These are phyloP conservation scores for Hibiscus syriacus DNA, from an alignment of 345 rosid genomes.

Conservation along the genomic window DNA sequence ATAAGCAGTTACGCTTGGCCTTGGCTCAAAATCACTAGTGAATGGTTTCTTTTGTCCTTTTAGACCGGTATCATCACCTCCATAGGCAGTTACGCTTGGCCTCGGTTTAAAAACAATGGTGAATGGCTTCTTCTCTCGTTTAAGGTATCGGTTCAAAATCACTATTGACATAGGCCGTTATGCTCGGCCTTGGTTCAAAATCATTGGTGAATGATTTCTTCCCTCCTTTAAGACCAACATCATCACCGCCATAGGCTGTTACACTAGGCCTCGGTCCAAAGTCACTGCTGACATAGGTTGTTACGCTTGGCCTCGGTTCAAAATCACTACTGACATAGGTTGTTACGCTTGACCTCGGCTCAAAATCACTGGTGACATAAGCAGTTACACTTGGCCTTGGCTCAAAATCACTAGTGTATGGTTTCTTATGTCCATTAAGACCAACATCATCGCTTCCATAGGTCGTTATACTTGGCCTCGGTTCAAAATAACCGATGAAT, in stretches of 20 bases:
- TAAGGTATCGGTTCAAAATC: neutral
- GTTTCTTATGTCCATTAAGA: neutral
- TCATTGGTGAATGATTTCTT: neutral
- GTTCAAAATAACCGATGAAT: too few relatives aligned
- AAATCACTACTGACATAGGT: slow-evolving; percentile 2
- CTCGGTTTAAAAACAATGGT: neutral
- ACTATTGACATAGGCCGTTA: neutral
- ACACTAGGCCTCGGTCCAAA: slow-evolving; percentile 9
- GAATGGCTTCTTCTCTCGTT: neutral
- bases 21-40: neutral
- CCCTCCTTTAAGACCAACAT: neutral
- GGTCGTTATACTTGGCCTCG: neutral
- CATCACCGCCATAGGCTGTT: neutral
- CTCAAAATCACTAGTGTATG: neutral
- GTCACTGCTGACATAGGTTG: too few relatives aligned
- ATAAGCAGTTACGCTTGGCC: neutral
- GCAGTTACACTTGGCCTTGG: neutral
- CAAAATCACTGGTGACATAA: neutral
- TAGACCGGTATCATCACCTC: neutral
- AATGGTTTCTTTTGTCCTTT: neutral
- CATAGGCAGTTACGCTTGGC: neutral
- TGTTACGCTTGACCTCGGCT: slow-evolving; percentile 3
- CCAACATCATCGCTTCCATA: slow-evolving; percentile 5
- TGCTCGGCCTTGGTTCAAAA: slow-evolving; percentile 9
- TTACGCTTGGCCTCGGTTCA: slow-evolving; percentile 4